These are phyloP conservation scores for Gossypioides kirkii DNA, from an alignment of 345 rosid genomes.

Conservation along the genomic window DNA sequence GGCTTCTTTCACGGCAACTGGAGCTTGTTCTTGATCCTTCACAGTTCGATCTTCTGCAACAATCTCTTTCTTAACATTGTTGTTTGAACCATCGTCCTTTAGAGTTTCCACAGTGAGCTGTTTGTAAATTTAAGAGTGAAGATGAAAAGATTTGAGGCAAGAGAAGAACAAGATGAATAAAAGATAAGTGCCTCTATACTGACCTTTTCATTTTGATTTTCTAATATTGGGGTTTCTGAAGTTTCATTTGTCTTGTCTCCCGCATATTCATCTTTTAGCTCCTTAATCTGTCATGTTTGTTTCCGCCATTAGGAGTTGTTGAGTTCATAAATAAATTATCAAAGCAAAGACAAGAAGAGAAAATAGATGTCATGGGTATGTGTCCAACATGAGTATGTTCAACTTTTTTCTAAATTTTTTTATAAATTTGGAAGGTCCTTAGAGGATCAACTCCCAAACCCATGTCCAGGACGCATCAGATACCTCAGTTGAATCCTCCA, in stretches of 20 bases:
- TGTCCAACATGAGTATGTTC: not conserved
- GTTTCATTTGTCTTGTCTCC: not conserved
- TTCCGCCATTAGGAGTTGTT: not conserved
- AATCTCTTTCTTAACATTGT: not conserved
- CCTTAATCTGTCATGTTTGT: slow-evolving; percentile 1
- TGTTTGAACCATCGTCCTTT: not conserved
- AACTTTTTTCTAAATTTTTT: not conserved
- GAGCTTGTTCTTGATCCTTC: slow-evolving; percentile 5
- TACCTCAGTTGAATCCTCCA: not conserved
- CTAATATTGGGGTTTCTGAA: not conserved
- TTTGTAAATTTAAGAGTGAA: not conserved
- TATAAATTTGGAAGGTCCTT: too few species aligned
- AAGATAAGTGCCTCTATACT: not conserved
- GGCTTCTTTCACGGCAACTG: not conserved
- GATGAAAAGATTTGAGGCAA: not conserved
- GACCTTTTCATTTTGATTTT: slow-evolving; percentile 7
- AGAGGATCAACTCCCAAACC: not conserved
- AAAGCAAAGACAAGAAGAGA: not conserved
- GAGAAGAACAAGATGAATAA: slow-evolving; percentile 1
- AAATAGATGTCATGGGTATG: not conserved
- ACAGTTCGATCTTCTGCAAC: not conserved
- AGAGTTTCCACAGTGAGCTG: not conserved
- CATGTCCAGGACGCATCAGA: not conserved
- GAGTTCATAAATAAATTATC: not conserved
- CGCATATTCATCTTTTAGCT: not conserved